Conservation (phyloP, 2,329 filamentous ascomycete genomes). For the Calonectria naviculata region DNA sequence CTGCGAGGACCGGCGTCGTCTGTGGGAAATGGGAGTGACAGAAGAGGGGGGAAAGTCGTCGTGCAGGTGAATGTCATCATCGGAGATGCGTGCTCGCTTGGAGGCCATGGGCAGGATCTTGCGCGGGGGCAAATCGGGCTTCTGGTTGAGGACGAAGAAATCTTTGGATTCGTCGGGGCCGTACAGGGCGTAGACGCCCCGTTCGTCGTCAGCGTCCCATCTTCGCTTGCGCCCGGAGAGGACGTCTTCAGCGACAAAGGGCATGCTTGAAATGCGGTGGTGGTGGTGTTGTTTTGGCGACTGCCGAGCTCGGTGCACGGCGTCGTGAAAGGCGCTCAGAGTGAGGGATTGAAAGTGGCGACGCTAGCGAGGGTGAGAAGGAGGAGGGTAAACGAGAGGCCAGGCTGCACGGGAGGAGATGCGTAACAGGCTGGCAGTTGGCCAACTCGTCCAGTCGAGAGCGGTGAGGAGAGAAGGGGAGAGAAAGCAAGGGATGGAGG, state of each 20-base stretch:
- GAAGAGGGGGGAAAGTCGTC: conserved; percentile 19
- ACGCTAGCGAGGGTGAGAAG: neutral
- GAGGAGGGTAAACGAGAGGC: neutral
- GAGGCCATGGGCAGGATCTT: conserved; percentile 43
- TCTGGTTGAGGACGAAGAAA: conserved; percentile 41
- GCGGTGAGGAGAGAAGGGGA: conserved; percentile 6
- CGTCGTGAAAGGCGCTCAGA: conserved; percentile 23
- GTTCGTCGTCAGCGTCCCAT: conserved; percentile 43
- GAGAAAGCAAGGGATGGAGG: conserved; percentile 25
- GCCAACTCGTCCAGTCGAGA: neutral
- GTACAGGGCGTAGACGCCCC: conserved; percentile 38
- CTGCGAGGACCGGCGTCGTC: conserved; percentile 40
- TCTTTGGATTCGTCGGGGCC: conserved; percentile 38
- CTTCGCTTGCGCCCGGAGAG: conserved; percentile 49
- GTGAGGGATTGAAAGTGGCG: conserved; percentile 14
- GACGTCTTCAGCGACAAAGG: conserved; percentile 47
- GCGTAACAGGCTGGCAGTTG: neutral
- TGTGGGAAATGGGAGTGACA: conserved; percentile 27
- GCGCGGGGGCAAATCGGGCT: conserved; percentile 39
- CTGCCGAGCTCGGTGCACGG: conserved; percentile 11
- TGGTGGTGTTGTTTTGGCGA: conserved; percentile 3
- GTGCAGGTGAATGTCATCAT: conserved; percentile 34
- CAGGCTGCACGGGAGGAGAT: neutral
- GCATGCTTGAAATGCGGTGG: conserved; percentile 42
- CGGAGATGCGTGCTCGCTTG: conserved; percentile 44